Evolutionary conservation across 768 basidiomycete species (phyloP).

Genomic region (Trametes gibbosa): DNA sequence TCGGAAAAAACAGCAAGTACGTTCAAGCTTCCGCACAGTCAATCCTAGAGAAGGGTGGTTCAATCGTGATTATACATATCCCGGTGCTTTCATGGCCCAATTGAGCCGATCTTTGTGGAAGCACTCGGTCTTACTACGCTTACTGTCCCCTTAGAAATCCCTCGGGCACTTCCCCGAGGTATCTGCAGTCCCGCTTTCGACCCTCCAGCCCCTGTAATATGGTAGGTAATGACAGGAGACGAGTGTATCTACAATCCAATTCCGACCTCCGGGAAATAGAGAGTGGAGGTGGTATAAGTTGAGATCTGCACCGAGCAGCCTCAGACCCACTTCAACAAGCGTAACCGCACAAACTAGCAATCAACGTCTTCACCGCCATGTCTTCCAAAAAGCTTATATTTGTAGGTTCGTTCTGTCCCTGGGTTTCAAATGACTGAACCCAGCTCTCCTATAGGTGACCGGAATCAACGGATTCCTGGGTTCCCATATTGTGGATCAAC

Average conservation of each 20-base stretch:
- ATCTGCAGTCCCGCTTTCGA: background rate
- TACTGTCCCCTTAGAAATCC: background rate
- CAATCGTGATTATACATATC: too few relatives aligned
- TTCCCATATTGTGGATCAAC: constrained; percentile 39
- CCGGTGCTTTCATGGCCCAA: too few relatives aligned
- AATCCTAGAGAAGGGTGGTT: too few relatives aligned
- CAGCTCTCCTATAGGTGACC: constrained; percentile 32
- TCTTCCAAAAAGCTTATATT: background rate
- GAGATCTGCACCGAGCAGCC: background rate
- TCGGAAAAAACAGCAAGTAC: too few relatives aligned
- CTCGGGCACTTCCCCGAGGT: background rate
- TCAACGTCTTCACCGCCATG: background rate
- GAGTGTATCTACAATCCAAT: background rate
- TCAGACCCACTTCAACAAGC: too few relatives aligned
- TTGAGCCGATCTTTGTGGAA: too few relatives aligned
- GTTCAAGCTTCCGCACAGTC: too few relatives aligned
- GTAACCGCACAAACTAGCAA: background rate
- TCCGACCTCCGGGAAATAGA: background rate
- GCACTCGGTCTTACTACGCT: background rate
- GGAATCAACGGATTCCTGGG: constrained; percentile 44
- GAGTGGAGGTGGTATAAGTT: background rate
- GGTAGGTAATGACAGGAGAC: background rate
- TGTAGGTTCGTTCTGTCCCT: background rate
- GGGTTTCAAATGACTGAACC: background rate
- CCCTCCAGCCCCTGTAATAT: background rate